phyloP scores from a whole-genome alignment of 2,329 filamentous ascomycete genomes.

The Aspergillus novofumigatus region DNA sequence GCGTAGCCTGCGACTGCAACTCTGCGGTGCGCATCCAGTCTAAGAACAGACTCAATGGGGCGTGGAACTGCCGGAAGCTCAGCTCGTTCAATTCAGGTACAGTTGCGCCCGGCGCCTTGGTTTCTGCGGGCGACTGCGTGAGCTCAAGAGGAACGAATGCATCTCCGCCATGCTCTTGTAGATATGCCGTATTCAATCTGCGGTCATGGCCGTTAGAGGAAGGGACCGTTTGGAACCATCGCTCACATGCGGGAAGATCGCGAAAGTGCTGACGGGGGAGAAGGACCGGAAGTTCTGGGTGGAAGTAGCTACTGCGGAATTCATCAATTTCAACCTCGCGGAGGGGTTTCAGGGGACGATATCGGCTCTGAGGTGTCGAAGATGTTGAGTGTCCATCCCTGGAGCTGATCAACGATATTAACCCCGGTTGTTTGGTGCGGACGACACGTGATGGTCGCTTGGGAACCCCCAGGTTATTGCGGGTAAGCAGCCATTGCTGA shows the following conservation, averaged over 20 bases:
- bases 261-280: conserved; percentile 43
- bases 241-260: conserved; percentile 50
- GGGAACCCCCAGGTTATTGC: conserved; percentile 12
- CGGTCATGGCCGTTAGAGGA: conserved; percentile 22
- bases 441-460: conserved; percentile 3
- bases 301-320: conserved; percentile 55
- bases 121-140: conserved; percentile 27
- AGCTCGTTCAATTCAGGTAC: conserved; percentile 3
- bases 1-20: conserved; percentile 21
- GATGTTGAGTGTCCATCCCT: neutral
- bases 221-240: conserved; percentile 55
- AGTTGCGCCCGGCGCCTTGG: neutral
- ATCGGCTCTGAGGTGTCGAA: conserved; percentile 12
- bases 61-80: conserved; percentile 45
- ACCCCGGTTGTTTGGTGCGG: neutral
- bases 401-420: neutral
- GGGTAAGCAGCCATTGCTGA: conserved; percentile 17
- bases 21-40: conserved; percentile 43
- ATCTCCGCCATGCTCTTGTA: conserved; percentile 42
- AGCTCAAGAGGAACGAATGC: conserved; percentile 59
- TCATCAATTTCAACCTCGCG: conserved; percentile 33
- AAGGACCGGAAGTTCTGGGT: conserved; percentile 50
- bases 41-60: conserved; percentile 59
- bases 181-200: conserved; percentile 42
- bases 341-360: conserved; percentile 27